phyloP scores from a whole-genome alignment of 108 stramenopile genomes.

The Chaetoceros muelleri region DNA sequence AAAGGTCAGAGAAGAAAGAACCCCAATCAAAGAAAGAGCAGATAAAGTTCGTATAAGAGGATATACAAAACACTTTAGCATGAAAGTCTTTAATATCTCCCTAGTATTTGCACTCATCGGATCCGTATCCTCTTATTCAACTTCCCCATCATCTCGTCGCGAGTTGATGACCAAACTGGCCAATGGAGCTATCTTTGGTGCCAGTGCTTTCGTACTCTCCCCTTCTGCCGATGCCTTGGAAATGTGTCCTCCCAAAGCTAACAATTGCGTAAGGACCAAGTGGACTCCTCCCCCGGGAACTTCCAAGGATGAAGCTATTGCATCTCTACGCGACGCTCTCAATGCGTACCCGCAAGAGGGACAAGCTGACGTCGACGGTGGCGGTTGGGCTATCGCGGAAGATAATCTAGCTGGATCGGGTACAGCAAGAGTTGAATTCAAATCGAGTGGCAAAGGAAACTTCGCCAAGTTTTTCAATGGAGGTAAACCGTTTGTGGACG shows the following conservation, averaged over 20 bases:
- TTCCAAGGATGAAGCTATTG: conserved; percentile 30
- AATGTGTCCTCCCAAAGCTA: conserved; percentile 43
- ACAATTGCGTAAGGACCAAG: conserved; percentile 66
- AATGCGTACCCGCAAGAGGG: conserved; percentile 58
- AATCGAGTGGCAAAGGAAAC: conserved; percentile 53
- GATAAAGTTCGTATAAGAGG: too few relatives aligned
- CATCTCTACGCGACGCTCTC: conserved; percentile 31
- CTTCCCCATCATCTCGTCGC: conserved; percentile 2
- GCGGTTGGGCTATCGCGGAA: conserved; percentile 54
- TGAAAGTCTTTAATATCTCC: too few relatives aligned
- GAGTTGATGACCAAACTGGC: neutral
- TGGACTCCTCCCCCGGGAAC: conserved; percentile 64
- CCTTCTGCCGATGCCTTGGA: conserved; percentile 44
- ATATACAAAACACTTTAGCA: too few relatives aligned
- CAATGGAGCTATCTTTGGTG: conserved; percentile 9
- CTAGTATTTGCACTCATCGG: too few relatives aligned
- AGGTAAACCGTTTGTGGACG: conserved; percentile 82
- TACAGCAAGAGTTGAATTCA: conserved; percentile 48
- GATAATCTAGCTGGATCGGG: conserved; percentile 35
- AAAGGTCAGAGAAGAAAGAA: too few relatives aligned
- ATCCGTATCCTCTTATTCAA: too few relatives aligned
- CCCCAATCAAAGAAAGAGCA: too few relatives aligned
- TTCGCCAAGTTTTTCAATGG: conserved; percentile 81
- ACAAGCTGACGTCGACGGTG: conserved; percentile 53
- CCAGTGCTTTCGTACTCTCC: conserved; percentile 4